Conservation (phyloP, 176 grass and related monocot species). For the Oryza punctata region DNA sequence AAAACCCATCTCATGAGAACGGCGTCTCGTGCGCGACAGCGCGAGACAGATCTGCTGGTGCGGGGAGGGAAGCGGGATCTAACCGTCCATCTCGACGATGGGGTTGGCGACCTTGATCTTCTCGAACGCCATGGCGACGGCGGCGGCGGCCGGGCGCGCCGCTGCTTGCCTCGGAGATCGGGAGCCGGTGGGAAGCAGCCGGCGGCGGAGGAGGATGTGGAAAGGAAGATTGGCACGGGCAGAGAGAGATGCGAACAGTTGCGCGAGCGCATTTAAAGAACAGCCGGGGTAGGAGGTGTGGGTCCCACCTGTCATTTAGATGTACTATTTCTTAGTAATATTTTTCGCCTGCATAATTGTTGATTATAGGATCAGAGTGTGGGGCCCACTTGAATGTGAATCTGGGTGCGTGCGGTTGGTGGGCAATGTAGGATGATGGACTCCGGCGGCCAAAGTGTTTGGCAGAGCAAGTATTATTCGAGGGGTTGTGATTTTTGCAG, state of each 20-base stretch:
- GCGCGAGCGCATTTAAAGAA: constrained; percentile 37
- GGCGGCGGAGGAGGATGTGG: not conserved
- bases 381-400: not conserved
- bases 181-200: not conserved
- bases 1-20: constrained; percentile 27
- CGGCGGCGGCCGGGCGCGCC: not conserved
- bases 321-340: not conserved
- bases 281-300: not conserved
- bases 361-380: constrained; percentile 10
- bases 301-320: constrained; percentile 16
- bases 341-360: not conserved
- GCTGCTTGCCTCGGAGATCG: constrained; percentile 48
- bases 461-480: not conserved
- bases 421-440: not conserved
- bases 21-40: not conserved
- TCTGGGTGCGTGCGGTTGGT: not conserved
- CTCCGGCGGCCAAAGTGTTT: not conserved
- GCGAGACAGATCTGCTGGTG: constrained; percentile 11
- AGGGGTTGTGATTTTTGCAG: constrained; percentile 6
- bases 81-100: constrained; percentile 92
- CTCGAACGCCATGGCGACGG: constrained; percentile 69
- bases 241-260: constrained; percentile 9
- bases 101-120: constrained; percentile 92
- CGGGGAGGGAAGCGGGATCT: constrained; percentile 26
- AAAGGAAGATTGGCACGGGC: not conserved